These are phyloP conservation scores for Orychophragmus violaceus DNA, from an alignment of 345 rosid genomes.

Conservation along the genomic window DNA sequence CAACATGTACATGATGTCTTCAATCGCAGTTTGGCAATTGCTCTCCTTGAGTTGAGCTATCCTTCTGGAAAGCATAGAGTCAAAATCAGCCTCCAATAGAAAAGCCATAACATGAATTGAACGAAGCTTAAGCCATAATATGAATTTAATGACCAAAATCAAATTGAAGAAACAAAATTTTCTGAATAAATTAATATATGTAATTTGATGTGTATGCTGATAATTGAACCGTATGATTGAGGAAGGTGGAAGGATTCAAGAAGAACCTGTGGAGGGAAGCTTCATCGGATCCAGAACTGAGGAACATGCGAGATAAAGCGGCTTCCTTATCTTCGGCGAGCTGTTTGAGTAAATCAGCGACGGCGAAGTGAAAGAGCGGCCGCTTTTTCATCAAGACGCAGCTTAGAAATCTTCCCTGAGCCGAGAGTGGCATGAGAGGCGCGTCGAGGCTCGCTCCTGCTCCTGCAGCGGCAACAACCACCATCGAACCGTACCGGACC, in stretches of 20 bases:
- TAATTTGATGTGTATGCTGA: not conserved
- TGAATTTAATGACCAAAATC: no score
- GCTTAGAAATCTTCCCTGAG: constrained; percentile 54
- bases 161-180: no score
- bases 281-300: constrained; percentile 58
- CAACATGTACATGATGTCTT: constrained; percentile 84
- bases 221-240: not conserved
- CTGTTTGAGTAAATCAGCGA: constrained; percentile 59
- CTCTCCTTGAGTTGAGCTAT: constrained; percentile 64
- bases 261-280: constrained; percentile 68
- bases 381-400: constrained; percentile 66
- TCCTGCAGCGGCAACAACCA: constrained; percentile 31
- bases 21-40: constrained; percentile 50
- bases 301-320: constrained; percentile 53
- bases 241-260: not conserved
- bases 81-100: not conserved
- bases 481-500: constrained; percentile 14
- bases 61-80: constrained; percentile 40
- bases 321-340: constrained; percentile 56
- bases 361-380: constrained; percentile 63
- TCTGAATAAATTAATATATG: not conserved
- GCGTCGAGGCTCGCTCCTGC: constrained; percentile 62
- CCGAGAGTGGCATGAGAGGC: constrained; percentile 57
- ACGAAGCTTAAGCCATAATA: not conserved
- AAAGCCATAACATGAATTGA: not conserved